Conservation (phyloP, 768 basidiomycete species). For the Gautieria morchelliformis region DNA sequence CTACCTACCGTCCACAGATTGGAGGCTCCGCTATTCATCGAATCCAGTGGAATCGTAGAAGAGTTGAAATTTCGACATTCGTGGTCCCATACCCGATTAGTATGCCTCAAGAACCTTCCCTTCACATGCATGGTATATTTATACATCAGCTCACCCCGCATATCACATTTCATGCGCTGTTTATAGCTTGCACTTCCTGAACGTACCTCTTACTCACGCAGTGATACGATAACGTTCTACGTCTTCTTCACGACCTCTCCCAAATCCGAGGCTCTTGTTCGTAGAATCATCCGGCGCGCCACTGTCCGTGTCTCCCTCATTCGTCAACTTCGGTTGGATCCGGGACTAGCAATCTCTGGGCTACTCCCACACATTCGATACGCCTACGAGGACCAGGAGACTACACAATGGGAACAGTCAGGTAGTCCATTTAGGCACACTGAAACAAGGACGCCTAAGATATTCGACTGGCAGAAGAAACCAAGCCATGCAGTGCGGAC, state of each 20-base stretch:
- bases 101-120: conserved; percentile 26
- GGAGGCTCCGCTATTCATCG: conserved; percentile 54
- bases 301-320: conserved; percentile 59
- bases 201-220: conserved; percentile 49
- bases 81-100: conserved; percentile 61
- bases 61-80: conserved; percentile 23
- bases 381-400: neutral
- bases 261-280: conserved; percentile 41
- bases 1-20: conserved; percentile 29
- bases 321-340: conserved; percentile 48
- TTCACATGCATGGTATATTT: conserved; percentile 52
- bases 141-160: neutral
- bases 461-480: conserved; percentile 15
- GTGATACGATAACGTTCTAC: conserved; percentile 57
- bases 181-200: conserved; percentile 55
- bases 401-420: neutral
- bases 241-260: conserved; percentile 63
- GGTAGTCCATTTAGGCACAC: neutral
- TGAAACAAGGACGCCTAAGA: neutral
- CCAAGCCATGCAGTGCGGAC: conserved; percentile 8
- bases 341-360: conserved; percentile 16
- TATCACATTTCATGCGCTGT: neutral
- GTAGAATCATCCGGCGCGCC: conserved; percentile 62
- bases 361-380: neutral
- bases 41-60: conserved; percentile 34